A percentile compares a stretch with the other conserved stretches of the same genome.
These are phyloP conservation scores for Puccinia triticina DNA, from an alignment of 1,284 basidiomycete species.

Conservation along the genomic window DNA sequence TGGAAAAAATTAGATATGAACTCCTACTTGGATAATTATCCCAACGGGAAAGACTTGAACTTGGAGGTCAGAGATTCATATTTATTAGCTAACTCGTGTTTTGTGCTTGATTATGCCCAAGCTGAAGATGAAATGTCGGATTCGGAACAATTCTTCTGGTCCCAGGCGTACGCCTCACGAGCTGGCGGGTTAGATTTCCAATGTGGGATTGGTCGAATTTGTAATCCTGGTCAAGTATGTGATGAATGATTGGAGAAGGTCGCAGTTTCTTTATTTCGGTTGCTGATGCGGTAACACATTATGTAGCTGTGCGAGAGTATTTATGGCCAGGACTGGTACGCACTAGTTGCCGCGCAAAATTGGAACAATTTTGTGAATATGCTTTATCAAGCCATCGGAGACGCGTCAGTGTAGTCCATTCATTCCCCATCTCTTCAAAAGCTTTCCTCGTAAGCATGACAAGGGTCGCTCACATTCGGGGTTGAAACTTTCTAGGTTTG, in stretches of 20 bases:
- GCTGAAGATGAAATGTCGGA: background rate
- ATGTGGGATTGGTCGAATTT: conserved; percentile 46
- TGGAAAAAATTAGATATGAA: conserved; percentile 49
- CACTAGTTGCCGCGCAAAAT: conserved; percentile 49
- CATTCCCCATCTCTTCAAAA: background rate
- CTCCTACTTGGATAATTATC: conserved; percentile 42
- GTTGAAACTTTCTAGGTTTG: conserved; percentile 3
- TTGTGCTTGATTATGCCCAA: background rate
- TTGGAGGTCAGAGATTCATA: conserved; percentile 34
- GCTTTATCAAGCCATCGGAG: conserved; percentile 48
- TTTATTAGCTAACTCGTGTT: background rate
- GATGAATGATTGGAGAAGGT: background rate
- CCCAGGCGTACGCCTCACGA: conserved; percentile 40
- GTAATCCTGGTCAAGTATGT: conserved; percentile 48
- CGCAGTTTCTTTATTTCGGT: background rate
- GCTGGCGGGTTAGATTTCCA: conserved; percentile 45
- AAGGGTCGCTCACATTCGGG: background rate
- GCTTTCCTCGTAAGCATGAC: background rate
- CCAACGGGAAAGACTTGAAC: conserved; percentile 27
- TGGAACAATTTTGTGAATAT: conserved; percentile 51
- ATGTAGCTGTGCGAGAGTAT: conserved; percentile 46
- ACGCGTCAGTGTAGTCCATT: conserved; percentile 32
- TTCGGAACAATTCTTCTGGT: background rate
- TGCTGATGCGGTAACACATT: background rate
- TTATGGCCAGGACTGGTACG: conserved; percentile 48